Percentiles rank a stretch among this genome's conserved stretches.
Evolutionary conservation across 805 yeast genomes (phyloP).

Genomic region (Saccharomyces mikatae): DNA sequence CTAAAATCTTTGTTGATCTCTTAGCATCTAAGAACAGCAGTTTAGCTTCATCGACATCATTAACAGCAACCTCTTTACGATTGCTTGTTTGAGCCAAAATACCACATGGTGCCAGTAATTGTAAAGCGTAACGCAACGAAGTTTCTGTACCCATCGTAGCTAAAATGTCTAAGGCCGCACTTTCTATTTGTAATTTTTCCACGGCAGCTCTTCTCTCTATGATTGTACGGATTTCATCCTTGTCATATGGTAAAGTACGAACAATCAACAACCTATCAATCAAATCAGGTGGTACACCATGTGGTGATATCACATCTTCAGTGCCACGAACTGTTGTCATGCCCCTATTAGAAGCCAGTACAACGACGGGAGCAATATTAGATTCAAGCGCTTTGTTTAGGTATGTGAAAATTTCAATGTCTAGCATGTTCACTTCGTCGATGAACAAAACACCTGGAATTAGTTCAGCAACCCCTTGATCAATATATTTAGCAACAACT

Average conservation of each 20-base stretch:
- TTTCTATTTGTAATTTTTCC: slow-evolving; percentile 59
- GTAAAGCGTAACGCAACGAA: slow-evolving; percentile 86
- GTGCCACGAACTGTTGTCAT: slow-evolving; percentile 88
- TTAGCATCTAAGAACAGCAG: slow-evolving; percentile 76
- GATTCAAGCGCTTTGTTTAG: slow-evolving; percentile 90
- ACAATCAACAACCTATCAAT: slow-evolving; percentile 86
- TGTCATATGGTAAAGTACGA: slow-evolving; percentile 81
- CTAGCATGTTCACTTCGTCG: slow-evolving; percentile 98
- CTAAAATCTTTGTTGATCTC: slow-evolving; percentile 65
- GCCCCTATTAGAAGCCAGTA: slow-evolving; percentile 93
- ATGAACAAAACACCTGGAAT: slow-evolving; percentile 97
- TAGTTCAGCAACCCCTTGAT: slow-evolving; percentile 95
- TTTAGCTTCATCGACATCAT: slow-evolving; percentile 80
- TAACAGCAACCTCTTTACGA: slow-evolving; percentile 55
- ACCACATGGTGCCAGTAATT: slow-evolving; percentile 84
- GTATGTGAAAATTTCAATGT: slow-evolving; percentile 92
- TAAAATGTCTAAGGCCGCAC: slow-evolving; percentile 66
- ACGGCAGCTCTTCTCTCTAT: slow-evolving; percentile 73
- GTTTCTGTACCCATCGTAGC: slow-evolving; percentile 68
- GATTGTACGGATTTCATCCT: slow-evolving; percentile 74
- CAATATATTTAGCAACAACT: slow-evolving; percentile 91
- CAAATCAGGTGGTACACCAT: slow-evolving; percentile 93
- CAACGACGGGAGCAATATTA: slow-evolving; percentile 86
- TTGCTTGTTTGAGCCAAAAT: slow-evolving; percentile 68
- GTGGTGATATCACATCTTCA: slow-evolving; percentile 78